These are phyloP conservation scores for Microascus cirrosus DNA, from an alignment of 2,329 filamentous ascomycete genomes.

Conservation along the genomic window DNA sequence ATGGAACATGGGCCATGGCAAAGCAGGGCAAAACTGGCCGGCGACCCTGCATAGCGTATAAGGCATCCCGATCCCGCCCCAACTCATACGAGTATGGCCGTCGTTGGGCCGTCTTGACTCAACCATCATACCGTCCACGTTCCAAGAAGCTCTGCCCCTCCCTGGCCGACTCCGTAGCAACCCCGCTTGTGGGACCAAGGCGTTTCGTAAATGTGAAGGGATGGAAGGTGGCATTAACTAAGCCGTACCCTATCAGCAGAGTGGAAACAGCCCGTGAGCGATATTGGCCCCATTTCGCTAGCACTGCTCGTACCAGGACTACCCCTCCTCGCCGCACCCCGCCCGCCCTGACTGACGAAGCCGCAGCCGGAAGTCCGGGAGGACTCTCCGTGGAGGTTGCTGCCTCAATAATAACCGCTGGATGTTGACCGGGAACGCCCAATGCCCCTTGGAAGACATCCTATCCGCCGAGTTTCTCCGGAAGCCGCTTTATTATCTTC, in stretches of 20 bases:
- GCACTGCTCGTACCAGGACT: neutral
- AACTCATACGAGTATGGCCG: neutral
- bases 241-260: neutral
- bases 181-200: neutral
- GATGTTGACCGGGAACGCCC: neutral
- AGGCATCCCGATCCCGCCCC: neutral
- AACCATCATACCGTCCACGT: neutral
- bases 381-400: neutral
- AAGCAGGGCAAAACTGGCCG: neutral
- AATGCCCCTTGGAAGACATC: too few relatives aligned
- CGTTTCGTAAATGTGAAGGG: neutral
- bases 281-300: neutral
- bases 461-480: too few relatives aligned
- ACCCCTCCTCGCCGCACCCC: neutral
- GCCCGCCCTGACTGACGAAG: neutral
- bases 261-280: neutral
- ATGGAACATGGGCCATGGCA: neutral
- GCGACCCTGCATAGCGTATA: neutral
- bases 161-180: neutral
- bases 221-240: neutral
- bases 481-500: too few relatives aligned
- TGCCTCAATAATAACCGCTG: neutral
- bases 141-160: neutral
- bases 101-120: neutral
- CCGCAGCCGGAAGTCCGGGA: neutral